Base-by-base conservation (phyloP, 2,329 filamentous ascomycete species). In the Phialemoniopsis sp. region DNA sequence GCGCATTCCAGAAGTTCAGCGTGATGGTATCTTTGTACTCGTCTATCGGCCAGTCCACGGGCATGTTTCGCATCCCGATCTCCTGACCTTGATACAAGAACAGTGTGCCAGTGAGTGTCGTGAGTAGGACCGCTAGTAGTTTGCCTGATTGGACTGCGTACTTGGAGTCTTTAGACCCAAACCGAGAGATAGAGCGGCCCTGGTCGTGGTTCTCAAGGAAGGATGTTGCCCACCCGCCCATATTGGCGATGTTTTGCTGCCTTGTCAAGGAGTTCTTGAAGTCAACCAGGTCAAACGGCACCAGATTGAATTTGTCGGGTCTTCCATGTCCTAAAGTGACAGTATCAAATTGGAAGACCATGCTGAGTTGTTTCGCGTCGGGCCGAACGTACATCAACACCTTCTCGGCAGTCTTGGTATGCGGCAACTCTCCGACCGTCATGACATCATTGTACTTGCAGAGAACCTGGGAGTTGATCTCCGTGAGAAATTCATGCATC, bases 281-380 rank as follows among this genome's bases (percentile, higher is more conserved):
- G 16, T 70, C 58, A 0, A 68, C 57, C 7, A 80, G 62, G 7
- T 58, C 64, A 54, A 64, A 80, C 32, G 61, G 66, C 8, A 64
- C 60, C 28, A 74, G 77, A 40, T 77, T 71, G 50, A 77, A 74
- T 45, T 72, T 74, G 36, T 72, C 62, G 0, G 69, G 58, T 51
- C 63, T 55, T 40, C 76, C 72, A 39, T 70, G 66, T 5, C 76
- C 82, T 13, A 83, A 63, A 50, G 82, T 73, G 8, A 85, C 78
- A 33, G 81, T 70, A 47, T 81, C 76, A 45, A 82, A 81, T 47
- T 80, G 78, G 58, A 87, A 86, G 2, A 85, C 78, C 82, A 86
- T 87, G 53, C 79, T 74, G 36, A 87, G 61, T 56, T 85, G 76
- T 42, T 72, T 72, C 39, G 76, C 73, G 21, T 69, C 59, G 1